Evolutionary conservation across 306 rosid species (phyloP), one percentile per base, ranked within the genome.

Genomic region (Acacia melanoxylon): DNA sequence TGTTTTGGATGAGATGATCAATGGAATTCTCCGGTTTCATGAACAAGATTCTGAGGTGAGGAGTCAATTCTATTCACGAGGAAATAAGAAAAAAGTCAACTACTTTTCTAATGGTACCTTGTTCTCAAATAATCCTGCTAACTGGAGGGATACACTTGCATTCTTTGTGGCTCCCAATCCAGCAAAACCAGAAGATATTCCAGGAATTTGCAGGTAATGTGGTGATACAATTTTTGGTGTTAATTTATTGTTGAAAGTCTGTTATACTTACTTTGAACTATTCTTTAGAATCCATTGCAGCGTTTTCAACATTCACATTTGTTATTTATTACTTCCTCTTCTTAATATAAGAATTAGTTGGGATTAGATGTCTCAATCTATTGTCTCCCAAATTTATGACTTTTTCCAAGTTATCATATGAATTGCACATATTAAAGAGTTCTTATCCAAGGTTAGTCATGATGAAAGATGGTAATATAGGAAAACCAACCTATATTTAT

Each of bases 101-200:
- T 89, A 83, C 80, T 54, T 54, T 20, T 67, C 75, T 54, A 90
- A 89, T 46, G 78, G n/a, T 22, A 86, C 80, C 79, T 72, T 88
- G 13, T 86, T 56, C 33, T 15, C 41, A 51, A 82, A 88, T 6
- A 17, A 14, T 35, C 59, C 75, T 7, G 83, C 89, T 10, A 76
- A 88, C 44, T 88, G 91, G 91, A 88, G 90, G 73, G 93, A 90
- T 48, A 79, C 92, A 2, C 2, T 91, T 51, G 51, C 15, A 17
- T 84, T 79, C 78, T 4, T 25, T 19, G 68, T 29, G 48, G 80
- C 88, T 71, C 92, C 92, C 58, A 11, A 29, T 58, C 86, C 75
- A 24, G 79, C 84, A 9, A 82, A 80, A 12, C 72, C 88, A 10
- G 86, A 77, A 44, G 88, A 82, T 11, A 24, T 85, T 10, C 90